phyloP scores from a whole-genome alignment of 106 monocot genomes.

The Cymbidium sinense region DNA sequence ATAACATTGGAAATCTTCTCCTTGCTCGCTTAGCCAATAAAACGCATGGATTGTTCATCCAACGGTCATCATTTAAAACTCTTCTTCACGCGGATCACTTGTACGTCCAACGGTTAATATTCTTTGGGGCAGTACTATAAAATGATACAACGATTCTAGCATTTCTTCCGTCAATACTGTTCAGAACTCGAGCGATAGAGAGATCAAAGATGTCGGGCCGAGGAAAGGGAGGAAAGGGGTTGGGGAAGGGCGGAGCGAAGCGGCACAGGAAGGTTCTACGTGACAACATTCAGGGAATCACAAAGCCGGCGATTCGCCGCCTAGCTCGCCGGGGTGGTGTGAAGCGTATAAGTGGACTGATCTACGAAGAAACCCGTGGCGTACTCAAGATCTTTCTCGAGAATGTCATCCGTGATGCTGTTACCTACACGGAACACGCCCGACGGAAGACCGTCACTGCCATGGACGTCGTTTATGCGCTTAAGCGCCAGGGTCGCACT shows the following conservation, averaged over 20 bases:
- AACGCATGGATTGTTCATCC: background rate
- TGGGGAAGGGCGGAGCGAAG: slow-evolving; percentile 49
- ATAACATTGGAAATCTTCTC: background rate
- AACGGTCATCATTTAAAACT: background rate
- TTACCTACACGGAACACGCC: slow-evolving; percentile 61
- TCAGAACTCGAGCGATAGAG: background rate
- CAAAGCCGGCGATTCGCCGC: slow-evolving; percentile 52
- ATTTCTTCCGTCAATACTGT: background rate
- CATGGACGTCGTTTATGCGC: slow-evolving; percentile 49
- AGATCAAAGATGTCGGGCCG: slow-evolving; percentile 27
- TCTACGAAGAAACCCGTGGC: slow-evolving; percentile 65
- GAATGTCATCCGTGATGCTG: slow-evolving; percentile 67
- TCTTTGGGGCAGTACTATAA: background rate
- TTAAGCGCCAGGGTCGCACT: slow-evolving; percentile 37
- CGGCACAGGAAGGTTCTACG: slow-evolving; percentile 49
- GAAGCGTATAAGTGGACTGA: slow-evolving; percentile 56
- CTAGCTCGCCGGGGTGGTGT: slow-evolving; percentile 46
- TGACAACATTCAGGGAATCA: slow-evolving; percentile 68
- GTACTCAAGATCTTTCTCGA: slow-evolving; percentile 66
- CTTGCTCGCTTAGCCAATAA: background rate
- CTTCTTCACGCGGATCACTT: background rate
- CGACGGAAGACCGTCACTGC: slow-evolving; percentile 44
- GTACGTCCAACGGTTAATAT: background rate
- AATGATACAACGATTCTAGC: background rate
- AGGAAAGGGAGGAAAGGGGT: slow-evolving; percentile 45